phyloP scores from a whole-genome alignment of 805 yeast species.

The Candida saitoana region DNA sequence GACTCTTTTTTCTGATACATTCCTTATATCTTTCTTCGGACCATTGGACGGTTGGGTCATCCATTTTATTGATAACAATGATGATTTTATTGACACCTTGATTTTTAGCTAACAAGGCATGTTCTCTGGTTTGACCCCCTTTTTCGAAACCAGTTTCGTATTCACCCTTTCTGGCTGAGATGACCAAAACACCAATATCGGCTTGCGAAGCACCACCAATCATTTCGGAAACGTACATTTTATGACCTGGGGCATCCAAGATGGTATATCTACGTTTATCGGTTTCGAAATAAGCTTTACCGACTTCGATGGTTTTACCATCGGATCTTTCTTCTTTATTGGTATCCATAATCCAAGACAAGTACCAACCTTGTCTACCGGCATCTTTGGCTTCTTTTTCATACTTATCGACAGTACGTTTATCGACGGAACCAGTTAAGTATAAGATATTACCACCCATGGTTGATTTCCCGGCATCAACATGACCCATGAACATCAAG shows the following conservation, averaged over 20 bases:
- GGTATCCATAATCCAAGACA: slow-evolving; percentile 99
- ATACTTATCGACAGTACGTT: slow-evolving; percentile 96
- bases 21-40: slow-evolving; percentile 93
- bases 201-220: slow-evolving; percentile 99
- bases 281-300: slow-evolving; percentile 96
- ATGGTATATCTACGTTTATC: slow-evolving; percentile 97
- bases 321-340: slow-evolving; percentile 98
- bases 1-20: slow-evolving; percentile 85
- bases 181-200: slow-evolving; percentile 95
- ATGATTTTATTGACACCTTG: slow-evolving; percentile 95
- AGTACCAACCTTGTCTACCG: slow-evolving; percentile 99
- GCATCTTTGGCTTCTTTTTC: slow-evolving; percentile 99
- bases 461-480: slow-evolving; percentile 98
- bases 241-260: slow-evolving; percentile 99
- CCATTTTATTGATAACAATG: slow-evolving; percentile 97
- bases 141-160: slow-evolving; percentile 98
- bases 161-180: slow-evolving; percentile 98
- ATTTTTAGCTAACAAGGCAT: slow-evolving; percentile 93
- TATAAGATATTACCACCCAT: slow-evolving; percentile 97
- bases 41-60: slow-evolving; percentile 96
- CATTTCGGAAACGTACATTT: slow-evolving; percentile 98
- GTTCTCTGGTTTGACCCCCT: slow-evolving; percentile 99
- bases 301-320: slow-evolving; percentile 99
- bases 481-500: slow-evolving; percentile 98
- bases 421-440: slow-evolving; percentile 95